phyloP scores from a whole-genome alignment of 139 green algal genomes.

The Choricystis sp. region DNA sequence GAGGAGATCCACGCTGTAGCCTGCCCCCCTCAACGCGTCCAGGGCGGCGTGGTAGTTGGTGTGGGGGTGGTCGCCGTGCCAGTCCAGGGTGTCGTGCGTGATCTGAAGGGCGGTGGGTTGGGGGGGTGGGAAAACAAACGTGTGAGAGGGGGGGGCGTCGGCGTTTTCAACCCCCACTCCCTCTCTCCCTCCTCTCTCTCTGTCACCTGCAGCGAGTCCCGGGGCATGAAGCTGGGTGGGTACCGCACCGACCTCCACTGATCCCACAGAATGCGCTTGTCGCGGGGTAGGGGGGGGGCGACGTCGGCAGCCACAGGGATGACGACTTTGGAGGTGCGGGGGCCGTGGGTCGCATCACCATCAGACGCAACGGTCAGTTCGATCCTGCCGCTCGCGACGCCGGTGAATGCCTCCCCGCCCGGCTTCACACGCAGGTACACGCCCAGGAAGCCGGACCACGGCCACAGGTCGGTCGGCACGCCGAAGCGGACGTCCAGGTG shows the following conservation, averaged over 20 bases:
- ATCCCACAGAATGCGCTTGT: conserved; percentile 84
- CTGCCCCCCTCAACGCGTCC: conserved; percentile 15
- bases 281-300: conserved; percentile 9
- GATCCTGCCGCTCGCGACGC: conserved; percentile 24
- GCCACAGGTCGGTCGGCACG: conserved; percentile 67
- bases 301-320: neutral
- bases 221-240: conserved; percentile 84
- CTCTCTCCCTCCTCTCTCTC: too few species aligned
- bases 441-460: conserved; percentile 85
- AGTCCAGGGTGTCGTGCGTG: conserved; percentile 86
- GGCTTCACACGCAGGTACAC: conserved; percentile 45
- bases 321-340: neutral
- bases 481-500: conserved; percentile 76
- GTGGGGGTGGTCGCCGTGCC: conserved; percentile 94
- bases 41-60: conserved; percentile 78
- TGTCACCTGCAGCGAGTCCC: conserved; percentile 82
- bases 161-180: too few species aligned
- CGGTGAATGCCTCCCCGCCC: conserved; percentile 24
- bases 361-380: conserved; percentile 51
- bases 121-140: too few species aligned
- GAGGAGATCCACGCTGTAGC: conserved; percentile 76
- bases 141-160: too few species aligned
- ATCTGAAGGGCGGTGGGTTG: too few species aligned
- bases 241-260: conserved; percentile 91
- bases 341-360: neutral